Conservation (phyloP, 2,329 filamentous ascomycete genomes). For the Trichoderma afroharzianum region DNA sequence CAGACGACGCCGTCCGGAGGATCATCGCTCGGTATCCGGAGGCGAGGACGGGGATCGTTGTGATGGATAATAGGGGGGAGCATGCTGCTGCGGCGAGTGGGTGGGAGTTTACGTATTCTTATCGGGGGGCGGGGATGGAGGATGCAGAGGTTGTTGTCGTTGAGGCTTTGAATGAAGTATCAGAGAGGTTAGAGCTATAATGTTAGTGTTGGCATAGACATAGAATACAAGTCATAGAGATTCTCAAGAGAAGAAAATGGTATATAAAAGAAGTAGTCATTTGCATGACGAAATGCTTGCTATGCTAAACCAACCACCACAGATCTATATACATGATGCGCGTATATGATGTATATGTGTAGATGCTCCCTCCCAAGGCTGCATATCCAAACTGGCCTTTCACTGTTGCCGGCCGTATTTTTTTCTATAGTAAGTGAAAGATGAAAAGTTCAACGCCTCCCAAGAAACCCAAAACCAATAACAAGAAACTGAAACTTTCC, state of each 20-base stretch:
- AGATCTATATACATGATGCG: neutral
- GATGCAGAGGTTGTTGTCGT: constrained; percentile 44
- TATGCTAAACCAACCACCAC: neutral
- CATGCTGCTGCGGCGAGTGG: constrained; percentile 51
- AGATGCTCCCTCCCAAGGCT: neutral
- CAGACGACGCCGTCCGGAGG: constrained; percentile 47
- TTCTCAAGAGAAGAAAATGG: too few relatives aligned
- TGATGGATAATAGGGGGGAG: constrained; percentile 45
- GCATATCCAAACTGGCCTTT: constrained; percentile 4
- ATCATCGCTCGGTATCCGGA: constrained; percentile 48
- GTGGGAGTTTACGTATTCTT: constrained; percentile 54
- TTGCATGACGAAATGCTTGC: constrained; percentile 1
- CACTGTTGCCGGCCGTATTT: neutral
- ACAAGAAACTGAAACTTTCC: neutral
- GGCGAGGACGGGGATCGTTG: constrained; percentile 47
- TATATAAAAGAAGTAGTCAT: neutral
- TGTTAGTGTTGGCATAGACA: neutral
- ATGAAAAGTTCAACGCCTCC: neutral
- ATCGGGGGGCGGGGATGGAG: constrained; percentile 45
- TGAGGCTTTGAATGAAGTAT: neutral
- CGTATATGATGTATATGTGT: neutral
- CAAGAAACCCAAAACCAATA: neutral
- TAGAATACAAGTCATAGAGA: neutral
- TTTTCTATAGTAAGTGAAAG: neutral
- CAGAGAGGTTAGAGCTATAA: neutral